Evolutionary conservation across 192 early-diverging fungal genomes (phyloP), one percentile per base, ranked within the genome.

Genomic region (Linnemannia hyalina): DNA sequence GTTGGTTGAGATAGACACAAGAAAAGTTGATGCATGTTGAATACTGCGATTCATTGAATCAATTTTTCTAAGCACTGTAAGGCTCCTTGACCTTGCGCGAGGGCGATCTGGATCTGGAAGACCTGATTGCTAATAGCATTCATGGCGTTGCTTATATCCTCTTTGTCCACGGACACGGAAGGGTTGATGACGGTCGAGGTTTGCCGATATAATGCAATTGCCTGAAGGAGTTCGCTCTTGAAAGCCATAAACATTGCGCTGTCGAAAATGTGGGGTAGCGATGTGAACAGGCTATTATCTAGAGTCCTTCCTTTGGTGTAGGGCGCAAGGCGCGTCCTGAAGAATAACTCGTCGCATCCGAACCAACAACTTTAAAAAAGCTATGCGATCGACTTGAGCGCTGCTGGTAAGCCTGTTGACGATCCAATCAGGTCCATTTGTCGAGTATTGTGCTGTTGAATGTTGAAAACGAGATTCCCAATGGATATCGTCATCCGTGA

Each of bases 301-400:
- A 77, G 26, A 29, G 63, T 52, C 75, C 26, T 35, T 20, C 52
- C 75, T 26, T 65, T 47, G 36, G 9, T 4, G 36, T 69, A 10
- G n/a, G 68, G 38, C 5, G 35, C 38, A 65, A 68, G 23, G 44
- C 38, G 76, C 76, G 18, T 77, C 76, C 47, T 77, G 65, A 38
- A 77, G 76, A 38, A 77, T 77, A 18, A 70, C 68, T 16, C 76
- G 42, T 11, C 76, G 40, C 76, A 77, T 46, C n/a, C 76, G 76
- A 46, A 77, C 46, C 23, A 77, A 46, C 0, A 77, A 16, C 52
- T 77, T 77, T 9, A 77, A 68, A 29, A 77, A 77, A 15, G 44
- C 75, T 23, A 76, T 76, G 18, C 75, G 54, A 18, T 60, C 60
- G 23, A 76, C 38, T 29, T 38, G 57, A 40, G 74, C 36, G 55